phyloP scores from a whole-genome alignment of 805 yeast genomes.

The Lachancea cidri region DNA sequence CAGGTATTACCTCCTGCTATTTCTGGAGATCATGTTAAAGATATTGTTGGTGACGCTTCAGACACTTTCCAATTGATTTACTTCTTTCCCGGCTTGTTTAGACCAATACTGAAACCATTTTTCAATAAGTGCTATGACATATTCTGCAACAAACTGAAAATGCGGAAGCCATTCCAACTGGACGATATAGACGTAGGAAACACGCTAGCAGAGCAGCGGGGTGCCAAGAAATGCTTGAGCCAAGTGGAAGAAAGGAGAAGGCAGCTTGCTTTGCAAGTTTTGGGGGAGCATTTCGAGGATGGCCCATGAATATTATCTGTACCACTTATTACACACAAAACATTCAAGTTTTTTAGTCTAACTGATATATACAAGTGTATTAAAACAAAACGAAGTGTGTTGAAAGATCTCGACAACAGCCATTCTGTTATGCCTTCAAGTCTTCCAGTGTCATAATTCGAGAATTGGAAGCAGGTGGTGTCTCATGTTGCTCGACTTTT shows the following conservation, averaged over 20 bases:
- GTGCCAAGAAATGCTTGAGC: constrained; percentile 23
- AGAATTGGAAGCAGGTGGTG: constrained; percentile 20
- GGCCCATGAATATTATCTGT: neutral
- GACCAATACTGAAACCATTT: constrained; percentile 47
- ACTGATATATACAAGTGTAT: neutral
- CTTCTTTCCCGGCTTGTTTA: constrained; percentile 69
- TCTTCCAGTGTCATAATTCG: constrained; percentile 13
- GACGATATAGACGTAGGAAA: constrained; percentile 71
- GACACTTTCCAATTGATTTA: constrained; percentile 80
- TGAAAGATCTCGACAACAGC: neutral
- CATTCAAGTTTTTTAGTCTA: neutral
- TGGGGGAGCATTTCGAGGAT: constrained; percentile 52
- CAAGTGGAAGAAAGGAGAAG: constrained; percentile 68
- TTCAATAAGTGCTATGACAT: constrained; percentile 41
- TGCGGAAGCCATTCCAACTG: constrained; percentile 59
- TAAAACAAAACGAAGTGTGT: neutral
- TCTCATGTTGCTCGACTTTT: constrained; percentile 27
- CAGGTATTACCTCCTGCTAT: constrained; percentile 50
- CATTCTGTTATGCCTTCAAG: constrained; percentile 4
- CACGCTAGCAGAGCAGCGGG: constrained; percentile 59
- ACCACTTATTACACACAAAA: neutral
- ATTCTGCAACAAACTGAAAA: constrained; percentile 37
- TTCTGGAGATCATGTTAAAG: constrained; percentile 22
- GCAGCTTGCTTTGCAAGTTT: constrained; percentile 68
- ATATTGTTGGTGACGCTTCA: constrained; percentile 68